Evolutionary conservation across 768 basidiomycete species (phyloP), one percentile per base, ranked within the genome.

Genomic region (Tricholoma furcatifolium): DNA sequence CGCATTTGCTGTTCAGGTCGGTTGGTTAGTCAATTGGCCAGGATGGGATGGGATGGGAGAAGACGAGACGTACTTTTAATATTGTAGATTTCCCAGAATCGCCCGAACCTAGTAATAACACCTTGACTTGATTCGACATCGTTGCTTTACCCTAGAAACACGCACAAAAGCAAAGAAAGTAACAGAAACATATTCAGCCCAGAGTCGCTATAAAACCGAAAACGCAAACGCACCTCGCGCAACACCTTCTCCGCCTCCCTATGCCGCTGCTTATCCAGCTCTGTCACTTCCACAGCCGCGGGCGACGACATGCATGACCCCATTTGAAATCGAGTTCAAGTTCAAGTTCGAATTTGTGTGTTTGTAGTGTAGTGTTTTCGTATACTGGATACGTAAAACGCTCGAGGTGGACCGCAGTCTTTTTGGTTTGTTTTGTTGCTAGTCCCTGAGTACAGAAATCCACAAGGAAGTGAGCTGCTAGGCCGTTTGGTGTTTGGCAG

Each of bases 51-150:
- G 27, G 3, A 1, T 8, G 21, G n/a, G 7, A 8, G 34, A 20
- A n/a, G 41, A 8, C n/a, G 39, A n/a, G 20, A 53, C 66, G 40
- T 55, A 87, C 88, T 77, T 93, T 94, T 67, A 94, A 79, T 63
- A 97, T 80, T 8, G 94, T 97, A 6, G 89, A 91, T 70, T 97
- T 98, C 20, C 94, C 94, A 30, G 88, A 91, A 66, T 96, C 94
- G 24, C 94, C 94, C 39, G 94, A 94, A 39, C 94, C 94, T 35
- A 98, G 78, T 21, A 98, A 77, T 45, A 98, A 38, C 55, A 88
- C 89, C 81, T 92, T 91, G 71, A 91, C 88, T 65, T 91, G 88
- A 43, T 69, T 55, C 21, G 82, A 76, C 75, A 93, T 55, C 70
- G 80, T 85, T 32, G 77, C 79, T 71, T 86, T 92, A 40, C 89